Base-by-base conservation (phyloP, 1,284 basidiomycete genomes). In the Wallemia ichthyophaga region DNA sequence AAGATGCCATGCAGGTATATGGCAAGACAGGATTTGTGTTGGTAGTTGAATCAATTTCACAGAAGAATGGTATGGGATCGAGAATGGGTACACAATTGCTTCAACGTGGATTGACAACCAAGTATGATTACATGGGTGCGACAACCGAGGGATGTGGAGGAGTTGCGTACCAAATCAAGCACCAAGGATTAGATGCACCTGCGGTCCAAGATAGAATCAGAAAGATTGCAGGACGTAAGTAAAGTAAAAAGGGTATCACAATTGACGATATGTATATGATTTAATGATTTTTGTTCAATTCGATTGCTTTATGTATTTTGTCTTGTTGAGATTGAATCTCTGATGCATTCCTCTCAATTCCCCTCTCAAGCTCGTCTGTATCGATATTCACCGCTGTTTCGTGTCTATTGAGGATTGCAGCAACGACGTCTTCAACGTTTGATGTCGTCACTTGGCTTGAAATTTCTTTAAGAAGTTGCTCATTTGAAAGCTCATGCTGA, bases 121-220 rank as follows among this genome's bases (percentile, higher is more conserved):
- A 76, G 68, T 87, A 81, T 65, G 79, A 74, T 23, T 83, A 85
- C 72, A 80, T 87, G 70, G 84, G 83, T 63, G 78, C 78, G 25
- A 76, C 75, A 63, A 82, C 80, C 71, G 83, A 87, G 69, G 83
- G 82, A 26, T 85, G 81, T 65, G 83, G 83, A 67, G 83, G 85
- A 58, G 71, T 87, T 57, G 78, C 78, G 70, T 85, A 86, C 37
- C 37, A 48, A 21, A 48, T 48, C 37, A 13, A 13, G n/a, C 37
- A 48, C 37, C 37, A 48, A 21, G 37, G 37, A 3, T 48, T 48
- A 21, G 37, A 48, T 19, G 7, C 37, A 5, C 37, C 37, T 11
- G 7, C 37, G 5, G n/a, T 48, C 37, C 9, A 15, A 11, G 37
- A 13, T 3, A 48, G 37, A 48, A 21, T 48, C 37, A 48, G n/a